Evolutionary conservation across 345 rosid species (phyloP).

Genomic region (Eucalyptus virginea): DNA sequence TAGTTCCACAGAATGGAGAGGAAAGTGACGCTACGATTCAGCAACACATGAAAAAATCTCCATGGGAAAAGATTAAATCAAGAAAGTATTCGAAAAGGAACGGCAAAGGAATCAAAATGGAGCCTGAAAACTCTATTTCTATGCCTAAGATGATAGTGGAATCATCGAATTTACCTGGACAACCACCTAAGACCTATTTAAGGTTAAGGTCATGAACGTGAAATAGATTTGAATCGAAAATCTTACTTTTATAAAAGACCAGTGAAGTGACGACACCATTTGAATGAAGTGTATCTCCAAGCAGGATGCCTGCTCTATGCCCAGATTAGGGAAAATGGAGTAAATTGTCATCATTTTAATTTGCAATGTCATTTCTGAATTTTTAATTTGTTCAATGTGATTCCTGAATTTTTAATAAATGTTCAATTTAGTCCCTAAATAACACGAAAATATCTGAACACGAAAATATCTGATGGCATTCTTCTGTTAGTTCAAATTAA

Average conservation of each 20-base stretch:
- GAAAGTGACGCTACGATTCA: background rate
- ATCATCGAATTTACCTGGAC: background rate
- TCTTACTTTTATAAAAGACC: background rate
- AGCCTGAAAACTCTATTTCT: background rate
- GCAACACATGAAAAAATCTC: background rate
- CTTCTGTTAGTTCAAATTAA: too few species aligned
- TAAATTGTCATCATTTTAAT: too few species aligned
- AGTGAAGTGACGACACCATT: background rate
- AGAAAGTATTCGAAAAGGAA: background rate
- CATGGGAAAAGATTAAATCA: background rate
- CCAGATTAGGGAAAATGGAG: background rate
- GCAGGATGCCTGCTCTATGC: background rate
- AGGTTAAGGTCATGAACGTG: background rate
- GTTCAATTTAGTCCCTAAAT: too few species aligned
- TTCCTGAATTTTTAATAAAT: too few species aligned
- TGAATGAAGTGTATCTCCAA: background rate
- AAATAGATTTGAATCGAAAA: background rate
- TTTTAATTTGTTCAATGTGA: too few species aligned
- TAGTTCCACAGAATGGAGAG: background rate
- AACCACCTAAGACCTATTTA: background rate
- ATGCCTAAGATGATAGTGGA: background rate
- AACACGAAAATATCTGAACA: too few species aligned
- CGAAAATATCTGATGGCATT: too few species aligned
- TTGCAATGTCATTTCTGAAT: too few species aligned
- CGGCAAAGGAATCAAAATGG: background rate